Evolutionary conservation across 2,329 filamentous ascomycete genomes (phyloP).

Genomic region (Aspergillus piperis): DNA sequence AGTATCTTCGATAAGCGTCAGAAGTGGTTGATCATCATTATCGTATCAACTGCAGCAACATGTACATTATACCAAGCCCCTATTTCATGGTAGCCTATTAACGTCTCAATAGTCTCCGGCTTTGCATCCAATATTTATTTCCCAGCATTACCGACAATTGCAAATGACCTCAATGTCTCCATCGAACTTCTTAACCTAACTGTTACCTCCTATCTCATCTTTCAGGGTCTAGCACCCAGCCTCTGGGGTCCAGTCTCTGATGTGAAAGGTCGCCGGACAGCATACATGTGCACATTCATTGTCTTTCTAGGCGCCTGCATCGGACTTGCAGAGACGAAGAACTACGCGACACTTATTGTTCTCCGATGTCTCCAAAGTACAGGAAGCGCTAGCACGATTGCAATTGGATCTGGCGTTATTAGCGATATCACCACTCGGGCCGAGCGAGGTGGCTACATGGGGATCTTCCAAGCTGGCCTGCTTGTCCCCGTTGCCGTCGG

Average conservation of each 20-base stretch:
- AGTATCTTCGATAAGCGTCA: slow-evolving; percentile 56
- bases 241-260: slow-evolving; percentile 65
- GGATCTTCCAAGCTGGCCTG: slow-evolving; percentile 61
- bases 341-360: slow-evolving; percentile 37
- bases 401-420: slow-evolving; percentile 69
- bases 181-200: slow-evolving; percentile 41
- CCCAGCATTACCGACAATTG: slow-evolving; percentile 46
- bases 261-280: slow-evolving; percentile 61
- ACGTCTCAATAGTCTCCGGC: slow-evolving; percentile 35
- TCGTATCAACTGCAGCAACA: slow-evolving; percentile 54
- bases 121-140: slow-evolving; percentile 52
- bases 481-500: slow-evolving; percentile 55
- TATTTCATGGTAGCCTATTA: neutral
- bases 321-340: slow-evolving; percentile 39
- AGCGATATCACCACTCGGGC: slow-evolving; percentile 69
- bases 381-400: slow-evolving; percentile 68
- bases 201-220: slow-evolving; percentile 41
- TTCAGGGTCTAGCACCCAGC: slow-evolving; percentile 63
- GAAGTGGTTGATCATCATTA: slow-evolving; percentile 50
- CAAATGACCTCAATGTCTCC: slow-evolving; percentile 43
- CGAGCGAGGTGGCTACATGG: slow-evolving; percentile 74
- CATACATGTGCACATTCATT: slow-evolving; percentile 59
- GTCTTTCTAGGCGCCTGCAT: slow-evolving; percentile 43
- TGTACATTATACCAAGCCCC: slow-evolving; percentile 37
- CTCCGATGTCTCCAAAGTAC: slow-evolving; percentile 41